phyloP scores from a whole-genome alignment of 441 rosid genomes.

The Breynia disticha region DNA sequence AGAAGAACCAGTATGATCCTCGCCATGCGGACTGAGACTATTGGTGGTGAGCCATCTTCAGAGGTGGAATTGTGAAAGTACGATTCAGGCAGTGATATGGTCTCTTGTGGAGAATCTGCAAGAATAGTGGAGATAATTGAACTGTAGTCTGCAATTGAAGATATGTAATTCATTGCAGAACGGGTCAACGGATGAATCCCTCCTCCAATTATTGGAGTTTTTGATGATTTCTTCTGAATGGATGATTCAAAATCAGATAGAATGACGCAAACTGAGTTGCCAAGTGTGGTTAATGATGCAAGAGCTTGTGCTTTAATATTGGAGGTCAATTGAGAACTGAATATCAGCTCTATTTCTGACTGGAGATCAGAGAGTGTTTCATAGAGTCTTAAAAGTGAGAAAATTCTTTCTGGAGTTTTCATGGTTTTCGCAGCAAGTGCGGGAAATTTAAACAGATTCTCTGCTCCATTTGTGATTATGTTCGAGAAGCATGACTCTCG shows the following conservation, averaged over 20 bases:
- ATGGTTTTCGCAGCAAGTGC: slow-evolving; percentile 40
- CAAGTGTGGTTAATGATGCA: slow-evolving; percentile 42
- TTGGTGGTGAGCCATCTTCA: slow-evolving; percentile 22
- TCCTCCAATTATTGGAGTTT: slow-evolving; percentile 44
- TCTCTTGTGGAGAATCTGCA: slow-evolving; percentile 30
- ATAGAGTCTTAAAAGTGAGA: slow-evolving; percentile 50
- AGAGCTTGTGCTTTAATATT: slow-evolving; percentile 34
- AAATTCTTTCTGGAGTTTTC: slow-evolving; percentile 51
- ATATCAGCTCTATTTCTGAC: slow-evolving; percentile 51
- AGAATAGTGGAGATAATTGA: slow-evolving; percentile 37
- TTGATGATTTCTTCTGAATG: slow-evolving; percentile 58
- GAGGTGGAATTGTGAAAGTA: slow-evolving; percentile 27
- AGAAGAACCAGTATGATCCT: slow-evolving; percentile 59
- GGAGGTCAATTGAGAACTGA: slow-evolving; percentile 37
- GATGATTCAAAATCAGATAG: slow-evolving; percentile 46
- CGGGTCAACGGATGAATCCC: slow-evolving; percentile 68
- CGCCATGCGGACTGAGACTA: slow-evolving; percentile 38
- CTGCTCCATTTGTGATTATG: slow-evolving; percentile 45
- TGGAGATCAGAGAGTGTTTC: slow-evolving; percentile 35
- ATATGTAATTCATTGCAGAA: slow-evolving; percentile 59
- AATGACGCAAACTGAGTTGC: slow-evolving; percentile 40
- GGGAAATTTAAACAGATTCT: slow-evolving; percentile 48
- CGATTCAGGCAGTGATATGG: slow-evolving; percentile 36
- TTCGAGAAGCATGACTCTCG: slow-evolving; percentile 53
- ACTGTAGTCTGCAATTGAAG: slow-evolving; percentile 56